A percentile compares a stretch with the other conserved stretches of the same genome.
phyloP scores from a whole-genome alignment of 139 green algal genomes.

The Micractinium conductrix region DNA sequence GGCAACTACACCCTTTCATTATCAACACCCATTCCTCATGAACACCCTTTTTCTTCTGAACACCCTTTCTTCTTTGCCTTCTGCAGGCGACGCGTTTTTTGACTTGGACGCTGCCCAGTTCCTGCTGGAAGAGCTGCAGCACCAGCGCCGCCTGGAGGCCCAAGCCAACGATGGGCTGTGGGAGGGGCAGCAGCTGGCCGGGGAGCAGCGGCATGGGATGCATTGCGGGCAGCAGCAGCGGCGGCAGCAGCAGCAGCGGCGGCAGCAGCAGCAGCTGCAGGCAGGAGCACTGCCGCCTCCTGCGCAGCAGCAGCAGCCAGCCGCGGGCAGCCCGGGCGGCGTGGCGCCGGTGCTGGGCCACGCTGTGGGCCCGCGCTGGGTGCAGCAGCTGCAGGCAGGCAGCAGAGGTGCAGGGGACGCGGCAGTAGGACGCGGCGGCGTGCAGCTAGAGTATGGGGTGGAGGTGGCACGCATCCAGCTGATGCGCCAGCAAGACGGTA shows the following conservation, averaged over 20 bases:
- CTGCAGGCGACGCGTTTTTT: conserved; percentile 83
- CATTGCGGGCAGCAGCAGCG: background rate
- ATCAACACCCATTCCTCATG: too few species aligned
- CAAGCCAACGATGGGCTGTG: too few species aligned
- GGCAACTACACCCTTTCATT: background rate
- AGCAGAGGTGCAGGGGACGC: background rate
- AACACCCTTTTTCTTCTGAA: background rate
- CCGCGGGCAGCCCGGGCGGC: too few species aligned
- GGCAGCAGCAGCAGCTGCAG: background rate
- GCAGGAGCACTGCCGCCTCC: background rate
- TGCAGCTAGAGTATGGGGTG: conserved; percentile 31
- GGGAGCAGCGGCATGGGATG: conserved; percentile 3
- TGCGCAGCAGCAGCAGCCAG: background rate
- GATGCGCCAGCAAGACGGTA: background rate
- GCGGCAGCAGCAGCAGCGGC: background rate
- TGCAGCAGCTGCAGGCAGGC: conserved; percentile 33
- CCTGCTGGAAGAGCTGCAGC: conserved; percentile 61
- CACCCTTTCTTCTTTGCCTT: background rate
- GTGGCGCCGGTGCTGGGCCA: conserved; percentile 38
- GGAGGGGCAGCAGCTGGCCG: conserved; percentile 4
- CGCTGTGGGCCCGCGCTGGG: conserved; percentile 67
- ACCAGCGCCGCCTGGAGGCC: background rate
- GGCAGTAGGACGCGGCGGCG: background rate
- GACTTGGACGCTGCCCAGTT: conserved; percentile 83
- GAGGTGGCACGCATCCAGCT: conserved; percentile 20